Base-by-base conservation (phyloP, 1,139 yeast species). In the Kodamaea ohmeri region DNA sequence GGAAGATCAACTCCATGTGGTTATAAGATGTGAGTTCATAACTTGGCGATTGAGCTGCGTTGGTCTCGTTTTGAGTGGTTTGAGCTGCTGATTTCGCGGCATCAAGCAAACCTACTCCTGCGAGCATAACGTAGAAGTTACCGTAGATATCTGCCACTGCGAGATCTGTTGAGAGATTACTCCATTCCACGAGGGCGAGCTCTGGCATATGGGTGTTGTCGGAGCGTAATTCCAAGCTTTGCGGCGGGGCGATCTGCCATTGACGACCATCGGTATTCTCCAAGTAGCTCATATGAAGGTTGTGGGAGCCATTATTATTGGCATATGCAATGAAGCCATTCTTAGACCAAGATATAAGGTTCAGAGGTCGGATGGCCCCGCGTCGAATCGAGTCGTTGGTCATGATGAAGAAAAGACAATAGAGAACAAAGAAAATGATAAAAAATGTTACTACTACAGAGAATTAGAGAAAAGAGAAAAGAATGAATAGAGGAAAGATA, bases 311-410 rank as follows among this genome's bases (percentile, higher is more conserved):
- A 14, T 48, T 38, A 21, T 46, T 34, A 2, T 46, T 45, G 4
- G 76, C 63, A 48, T 78, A 83, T 2, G 90, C 92, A 17, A 85
- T 71, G 50, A 82, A 78, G 13, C 94, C 94, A 51, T 79, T 80
- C 45, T 76, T 71, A 14, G 89, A 82, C 95, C 94, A 85, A 14
- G 88, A 73, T 22, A 83, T 69, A 34, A 48, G 30, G 35, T 37
- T 40, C 30, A 27, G 30, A 12, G 28, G 28, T 12, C 28, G 28
- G 6, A 25, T 14, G 5, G 12, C 5, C 6, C 17, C 17, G 4
- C 17, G 28, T 11, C 28, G 28, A 13, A n/a, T 25, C 13, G 26
- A 9, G 4, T 25, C 28, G 22, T 20, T 20, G 22, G 22, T 20
- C 22, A 6, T 20, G 22, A 9, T 20, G 22, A 20, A 20, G 9